Base-by-base conservation (phyloP, 208 protist species). In the Herpetomonas samuelpessoai region DNA sequence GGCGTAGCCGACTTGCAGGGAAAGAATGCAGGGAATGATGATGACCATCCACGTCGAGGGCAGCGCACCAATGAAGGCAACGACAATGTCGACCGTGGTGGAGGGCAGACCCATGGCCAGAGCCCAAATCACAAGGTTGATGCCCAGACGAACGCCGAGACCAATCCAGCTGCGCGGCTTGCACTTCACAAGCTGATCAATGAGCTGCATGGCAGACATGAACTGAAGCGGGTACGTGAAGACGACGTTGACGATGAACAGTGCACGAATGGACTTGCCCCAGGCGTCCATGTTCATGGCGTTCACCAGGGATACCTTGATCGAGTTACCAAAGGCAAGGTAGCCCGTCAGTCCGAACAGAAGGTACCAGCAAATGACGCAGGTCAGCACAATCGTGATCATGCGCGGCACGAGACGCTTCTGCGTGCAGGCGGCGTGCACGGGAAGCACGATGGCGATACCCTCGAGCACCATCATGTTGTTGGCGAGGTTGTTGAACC, bases 381-480 rank as follows among this genome's bases (percentile, higher is more conserved):
- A 51, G 25, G n/a, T 25, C 24, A 88, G 58, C 14, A 82, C 79
- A 25, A 83, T 63, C 25, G 67, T 86, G 29, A 84, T 68, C 56
- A 82, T 78, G 38, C 10, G 67, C 24, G 76, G 57, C 49, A 92
- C 65, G 46, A 61, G 57, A 3, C 69, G 67, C 72, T 92, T 82
- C 66, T 85, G 62, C 59, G 64, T 85, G 64, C 78, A 85, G 21
- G 74, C 71, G 24, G 78, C 68, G 66, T 85, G 78, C 39, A 92
- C 86, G 3, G 86, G 82, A 12, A 92, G 70, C 2, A 92, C 66
- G 12, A 88, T 69, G 41, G 75, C 79, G 50, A 90, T 92, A 25
- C 82, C 86, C 70, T 92, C 86, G 52, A 92, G 56, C 50, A 78
- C 63, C 71, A 90, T 86, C 76, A 88, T 89, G 67, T 89, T 81